A percentile compares a stretch with the other conserved stretches of the same genome.
Evolutionary conservation across 2,329 filamentous ascomycete genomes (phyloP).

Genomic region (Bipolaris cookei): DNA sequence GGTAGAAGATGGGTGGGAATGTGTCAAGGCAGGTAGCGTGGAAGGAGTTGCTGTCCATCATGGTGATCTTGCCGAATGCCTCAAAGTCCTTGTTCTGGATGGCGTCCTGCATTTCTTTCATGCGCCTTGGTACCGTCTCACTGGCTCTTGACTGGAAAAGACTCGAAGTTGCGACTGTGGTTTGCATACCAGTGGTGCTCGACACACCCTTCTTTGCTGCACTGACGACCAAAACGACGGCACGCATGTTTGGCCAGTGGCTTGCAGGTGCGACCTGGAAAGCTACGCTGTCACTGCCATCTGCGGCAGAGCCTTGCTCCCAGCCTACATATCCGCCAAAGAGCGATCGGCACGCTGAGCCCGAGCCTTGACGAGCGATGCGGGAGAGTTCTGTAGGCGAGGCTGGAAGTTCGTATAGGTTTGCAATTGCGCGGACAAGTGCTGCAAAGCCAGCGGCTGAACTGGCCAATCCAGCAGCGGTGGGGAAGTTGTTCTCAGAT

Average conservation of each 20-base stretch:
- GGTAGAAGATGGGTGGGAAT: slow-evolving; percentile 96
- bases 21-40: slow-evolving; percentile 95
- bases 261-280: slow-evolving; percentile 85
- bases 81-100: slow-evolving; percentile 81
- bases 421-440: slow-evolving; percentile 81
- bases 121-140: slow-evolving; percentile 79
- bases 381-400: slow-evolving; percentile 82
- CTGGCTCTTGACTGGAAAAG: slow-evolving; percentile 80
- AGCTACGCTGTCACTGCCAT: slow-evolving; percentile 86
- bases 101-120: slow-evolving; percentile 84
- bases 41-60: slow-evolving; percentile 97
- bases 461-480: slow-evolving; percentile 81
- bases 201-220: slow-evolving; percentile 96
- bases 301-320: slow-evolving; percentile 75
- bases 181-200: slow-evolving; percentile 94
- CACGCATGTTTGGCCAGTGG: slow-evolving; percentile 96
- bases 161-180: slow-evolving; percentile 88
- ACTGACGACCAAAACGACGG: slow-evolving; percentile 86
- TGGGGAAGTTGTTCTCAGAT: slow-evolving; percentile 98
- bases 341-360: slow-evolving; percentile 89
- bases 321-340: slow-evolving; percentile 97
- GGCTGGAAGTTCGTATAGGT: slow-evolving; percentile 86
- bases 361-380: slow-evolving; percentile 91
- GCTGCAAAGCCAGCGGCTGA: slow-evolving; percentile 71
- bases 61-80: slow-evolving; percentile 86